Evolutionary conservation across 106 monocot genomes (phyloP).

Genomic region (Xerophyta viscosa): DNA sequence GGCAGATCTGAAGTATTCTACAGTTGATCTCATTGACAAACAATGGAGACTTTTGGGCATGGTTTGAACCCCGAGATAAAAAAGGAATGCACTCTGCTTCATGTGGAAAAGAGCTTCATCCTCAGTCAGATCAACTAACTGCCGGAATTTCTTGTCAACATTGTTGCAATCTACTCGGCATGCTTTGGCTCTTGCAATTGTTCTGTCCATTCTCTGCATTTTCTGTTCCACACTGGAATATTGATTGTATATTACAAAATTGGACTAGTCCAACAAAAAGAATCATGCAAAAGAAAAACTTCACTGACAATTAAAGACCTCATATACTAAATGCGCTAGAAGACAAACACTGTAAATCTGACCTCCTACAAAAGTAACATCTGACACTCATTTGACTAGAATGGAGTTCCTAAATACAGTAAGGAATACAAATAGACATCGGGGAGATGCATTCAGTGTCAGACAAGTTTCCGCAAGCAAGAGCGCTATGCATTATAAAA

Average conservation of each 20-base stretch:
- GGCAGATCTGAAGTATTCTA: slow-evolving; percentile 36
- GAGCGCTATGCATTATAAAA: too few species aligned
- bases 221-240: slow-evolving; percentile 34
- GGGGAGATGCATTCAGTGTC: too few species aligned
- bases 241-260: neutral
- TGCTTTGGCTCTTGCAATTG: slow-evolving; percentile 43
- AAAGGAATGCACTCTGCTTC: slow-evolving; percentile 60
- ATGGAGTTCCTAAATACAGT: too few species aligned
- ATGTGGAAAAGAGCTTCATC: slow-evolving; percentile 58
- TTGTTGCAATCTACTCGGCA: slow-evolving; percentile 39
- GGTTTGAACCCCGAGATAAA: slow-evolving; percentile 45
- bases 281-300: neutral
- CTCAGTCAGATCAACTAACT: slow-evolving; percentile 52
- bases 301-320: too few species aligned
- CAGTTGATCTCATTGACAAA: slow-evolving; percentile 60
- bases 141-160: slow-evolving; percentile 62
- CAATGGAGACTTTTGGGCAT: slow-evolving; percentile 52
- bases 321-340: too few species aligned
- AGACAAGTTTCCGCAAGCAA: too few species aligned
- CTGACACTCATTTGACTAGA: too few species aligned
- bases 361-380: too few species aligned
- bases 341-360: too few species aligned
- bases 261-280: neutral
- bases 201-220: slow-evolving; percentile 44
- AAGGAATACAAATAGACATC: too few species aligned